Evolutionary conservation across 2,329 filamentous ascomycete genomes (phyloP).

Genomic region (Colletotrichum graminicola): DNA sequence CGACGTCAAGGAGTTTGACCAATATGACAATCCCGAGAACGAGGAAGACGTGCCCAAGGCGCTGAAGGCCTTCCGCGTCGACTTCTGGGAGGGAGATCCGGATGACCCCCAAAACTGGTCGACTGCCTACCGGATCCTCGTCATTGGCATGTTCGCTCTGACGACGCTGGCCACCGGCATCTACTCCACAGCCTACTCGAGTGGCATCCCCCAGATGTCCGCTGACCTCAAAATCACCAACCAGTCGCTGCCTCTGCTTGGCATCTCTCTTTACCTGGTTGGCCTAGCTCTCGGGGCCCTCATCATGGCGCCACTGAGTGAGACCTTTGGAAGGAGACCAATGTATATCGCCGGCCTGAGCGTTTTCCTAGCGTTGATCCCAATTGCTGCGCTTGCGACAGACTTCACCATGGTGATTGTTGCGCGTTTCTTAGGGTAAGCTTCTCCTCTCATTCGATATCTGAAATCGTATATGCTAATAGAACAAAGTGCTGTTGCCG

Average conservation of each 20-base stretch:
- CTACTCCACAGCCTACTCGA: constrained; percentile 34
- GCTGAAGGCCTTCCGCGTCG: constrained; percentile 64
- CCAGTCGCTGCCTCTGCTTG: constrained; percentile 66
- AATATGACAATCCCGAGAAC: constrained; percentile 8
- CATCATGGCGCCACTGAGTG: constrained; percentile 69
- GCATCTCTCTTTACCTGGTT: constrained; percentile 72
- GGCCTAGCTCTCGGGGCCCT: constrained; percentile 71
- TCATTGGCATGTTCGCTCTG: constrained; percentile 36
- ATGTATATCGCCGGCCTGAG: constrained; percentile 68
- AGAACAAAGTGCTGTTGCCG: constrained; percentile 66
- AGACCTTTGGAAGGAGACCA: constrained; percentile 65
- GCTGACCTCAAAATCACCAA: constrained; percentile 27
- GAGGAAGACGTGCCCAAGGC: constrained; percentile 12
- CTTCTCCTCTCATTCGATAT: too few relatives aligned
- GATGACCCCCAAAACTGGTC: constrained; percentile 59
- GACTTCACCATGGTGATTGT: constrained; percentile 68
- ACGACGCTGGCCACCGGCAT: constrained; percentile 37
- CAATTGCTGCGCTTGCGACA: constrained; percentile 55
- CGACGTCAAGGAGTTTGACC: constrained; percentile 38
- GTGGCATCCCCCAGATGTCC: constrained; percentile 32
- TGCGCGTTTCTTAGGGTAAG: constrained; percentile 59
- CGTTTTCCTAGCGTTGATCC: constrained; percentile 67
- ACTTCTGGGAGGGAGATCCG: constrained; percentile 66
- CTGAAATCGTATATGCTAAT: background rate
- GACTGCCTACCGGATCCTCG: constrained; percentile 19